Evolutionary conservation across 202 grass and related monocot species (phyloP).

Genomic region (Zoysia matrella): DNA sequence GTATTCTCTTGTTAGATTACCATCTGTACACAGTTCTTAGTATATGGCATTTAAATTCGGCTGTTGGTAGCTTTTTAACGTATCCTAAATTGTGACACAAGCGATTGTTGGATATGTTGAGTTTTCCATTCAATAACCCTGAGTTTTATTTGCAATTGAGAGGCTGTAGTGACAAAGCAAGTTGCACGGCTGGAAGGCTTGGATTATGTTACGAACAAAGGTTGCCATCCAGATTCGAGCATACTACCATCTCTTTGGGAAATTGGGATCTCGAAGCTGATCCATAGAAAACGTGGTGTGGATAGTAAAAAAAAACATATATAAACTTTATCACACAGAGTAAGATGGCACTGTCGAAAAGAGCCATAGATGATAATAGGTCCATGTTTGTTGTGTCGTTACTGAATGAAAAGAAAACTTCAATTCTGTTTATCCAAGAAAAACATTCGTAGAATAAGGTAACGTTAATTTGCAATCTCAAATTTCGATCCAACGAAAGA

Average conservation of each 20-base stretch:
- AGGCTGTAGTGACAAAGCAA: not conserved
- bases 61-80: not conserved
- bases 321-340: no score
- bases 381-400: not conserved
- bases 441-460: not conserved
- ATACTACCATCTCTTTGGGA: no score
- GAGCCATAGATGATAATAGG: not conserved
- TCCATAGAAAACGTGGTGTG: no score
- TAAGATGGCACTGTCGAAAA: not conserved
- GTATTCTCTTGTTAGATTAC: conserved; percentile 3
- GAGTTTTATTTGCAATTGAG: not conserved
- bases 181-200: not conserved
- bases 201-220: no score
- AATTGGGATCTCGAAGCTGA: no score
- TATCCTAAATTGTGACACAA: conserved; percentile 4
- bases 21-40: conserved; percentile 24
- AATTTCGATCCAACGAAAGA: not conserved
- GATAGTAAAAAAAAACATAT: no score
- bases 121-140: not conserved
- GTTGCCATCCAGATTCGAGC: no score
- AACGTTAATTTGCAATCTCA: not conserved
- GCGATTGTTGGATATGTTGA: conserved; percentile 9
- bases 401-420: not conserved
- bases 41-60: conserved; percentile 15
- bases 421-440: not conserved